Conservation (phyloP, 2,329 filamentous ascomycete species). For the Colletotrichum incanum region DNA sequence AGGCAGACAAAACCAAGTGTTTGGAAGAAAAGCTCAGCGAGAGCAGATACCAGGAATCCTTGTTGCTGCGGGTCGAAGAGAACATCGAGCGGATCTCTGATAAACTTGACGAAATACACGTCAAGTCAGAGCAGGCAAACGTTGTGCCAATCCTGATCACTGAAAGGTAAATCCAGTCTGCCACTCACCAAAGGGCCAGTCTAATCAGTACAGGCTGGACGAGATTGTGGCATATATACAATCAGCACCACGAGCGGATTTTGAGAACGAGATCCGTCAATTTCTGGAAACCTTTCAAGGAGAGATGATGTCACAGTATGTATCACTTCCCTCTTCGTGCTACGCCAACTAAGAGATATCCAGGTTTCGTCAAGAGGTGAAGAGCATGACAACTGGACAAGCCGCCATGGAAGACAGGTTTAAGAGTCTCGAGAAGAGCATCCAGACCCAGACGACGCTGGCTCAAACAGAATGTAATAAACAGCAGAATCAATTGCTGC, state of each 20-base stretch:
- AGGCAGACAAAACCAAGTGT: not conserved
- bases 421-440: conserved; percentile 14
- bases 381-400: not conserved
- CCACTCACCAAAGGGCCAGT: too few species aligned
- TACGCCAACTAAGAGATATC: not conserved
- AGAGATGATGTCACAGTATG: conserved; percentile 14
- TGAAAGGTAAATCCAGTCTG: not conserved
- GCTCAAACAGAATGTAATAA: not conserved
- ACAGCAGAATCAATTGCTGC: conserved; percentile 13
- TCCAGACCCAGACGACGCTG: conserved; percentile 8
- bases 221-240: conserved; percentile 13
- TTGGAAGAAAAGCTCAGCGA: conserved; percentile 24
- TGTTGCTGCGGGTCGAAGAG: conserved; percentile 11
- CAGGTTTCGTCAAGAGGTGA: conserved; percentile 15
- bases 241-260: not conserved
- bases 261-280: not conserved
- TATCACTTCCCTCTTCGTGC: not conserved
- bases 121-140: not conserved
- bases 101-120: conserved; percentile 1
- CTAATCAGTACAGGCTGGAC: conserved; percentile 21
- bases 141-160: not conserved
- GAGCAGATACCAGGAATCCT: not conserved
- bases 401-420: conserved; percentile 14
- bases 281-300: conserved; percentile 8
- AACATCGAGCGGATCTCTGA: conserved; percentile 6